Evolutionary conservation across 257 asterid genomes (phyloP), one percentile per base, ranked within the genome.

Genomic region (Petrea volubilis): DNA sequence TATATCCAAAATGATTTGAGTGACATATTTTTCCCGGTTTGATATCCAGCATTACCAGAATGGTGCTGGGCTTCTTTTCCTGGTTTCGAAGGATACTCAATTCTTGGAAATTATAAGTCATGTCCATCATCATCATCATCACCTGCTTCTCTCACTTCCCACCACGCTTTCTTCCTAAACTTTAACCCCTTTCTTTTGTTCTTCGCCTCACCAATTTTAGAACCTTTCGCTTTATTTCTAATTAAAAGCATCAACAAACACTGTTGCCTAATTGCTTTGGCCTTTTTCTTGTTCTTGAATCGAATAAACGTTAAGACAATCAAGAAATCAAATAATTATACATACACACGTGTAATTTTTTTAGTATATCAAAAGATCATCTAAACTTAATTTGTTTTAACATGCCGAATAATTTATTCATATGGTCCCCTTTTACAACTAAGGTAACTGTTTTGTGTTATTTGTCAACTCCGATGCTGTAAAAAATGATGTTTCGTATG

Each of bases 401-500:
- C 38, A 3, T 31, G 3, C 3, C 5, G 38, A 7, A 31, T 2
- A 31, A 31, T 31, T 31, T 31, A 31, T 31, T 3, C 6, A 1
- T 34, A 71, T 62, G 71, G 77, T 63, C 71, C 73, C 67, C 60
- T 64, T 29, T 3, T 44, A 47, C 23, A 38, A n/a, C 6, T 15
- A 23, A 46, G 53, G 53, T 46, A 46, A 46, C 23, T n/a, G 18
- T 46, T 66, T 23, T 51, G 36, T 28, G 41, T 70, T 31, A 51
- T 51, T 68, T 44, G 71, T 61, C 75, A 75, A 75, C 75, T 68
- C 62, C 61, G 43, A 31, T 10, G 31, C 67, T 62, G 59, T 49
- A 49, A 14, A 68, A 61, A 60, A 38, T 41, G 12, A 59, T 46
- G 64, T 58, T n/a, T 46, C 28, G 34, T 59, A 58, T 78, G 71